Conservation (phyloP, 768 basidiomycete genomes). For the Rhodotorula toruloides region DNA sequence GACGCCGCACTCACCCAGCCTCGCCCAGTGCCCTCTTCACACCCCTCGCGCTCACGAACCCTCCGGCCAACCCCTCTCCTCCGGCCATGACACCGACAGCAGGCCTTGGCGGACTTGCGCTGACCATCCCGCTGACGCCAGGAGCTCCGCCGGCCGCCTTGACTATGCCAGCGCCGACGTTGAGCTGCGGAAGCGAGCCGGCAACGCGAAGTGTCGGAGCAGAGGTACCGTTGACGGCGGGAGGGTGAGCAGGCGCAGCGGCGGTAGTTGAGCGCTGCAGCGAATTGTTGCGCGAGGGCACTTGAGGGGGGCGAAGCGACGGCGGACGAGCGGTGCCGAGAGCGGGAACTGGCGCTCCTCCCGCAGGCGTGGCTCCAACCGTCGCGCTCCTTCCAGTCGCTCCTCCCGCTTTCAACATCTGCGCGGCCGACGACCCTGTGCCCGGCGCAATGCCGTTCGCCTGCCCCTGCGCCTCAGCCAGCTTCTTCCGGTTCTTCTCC, state of each 20-base stretch:
- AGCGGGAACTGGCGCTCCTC: not conserved
- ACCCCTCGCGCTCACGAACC: conserved; percentile 14
- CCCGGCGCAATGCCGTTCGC: not conserved
- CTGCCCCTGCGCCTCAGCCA: not conserved
- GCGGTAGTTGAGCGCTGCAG: not conserved
- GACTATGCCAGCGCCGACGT: not conserved
- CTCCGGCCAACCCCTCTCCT: not conserved
- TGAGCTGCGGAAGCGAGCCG: not conserved
- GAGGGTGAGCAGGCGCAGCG: not conserved
- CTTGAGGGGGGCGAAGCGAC: not conserved
- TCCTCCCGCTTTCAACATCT: not conserved
- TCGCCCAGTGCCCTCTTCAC: conserved; percentile 5
- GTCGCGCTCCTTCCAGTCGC: not conserved
- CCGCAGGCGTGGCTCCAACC: no score
- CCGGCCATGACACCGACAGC: not conserved
- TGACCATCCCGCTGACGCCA: not conserved
- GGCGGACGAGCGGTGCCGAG: conserved; percentile 1
- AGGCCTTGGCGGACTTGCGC: not conserved
- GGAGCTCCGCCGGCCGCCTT: not conserved
- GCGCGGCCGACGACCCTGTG: not conserved
- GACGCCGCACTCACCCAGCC: not conserved
- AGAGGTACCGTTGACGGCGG: not conserved
- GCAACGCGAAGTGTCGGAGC: not conserved
- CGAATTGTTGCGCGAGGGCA: not conserved
- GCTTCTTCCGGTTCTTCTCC: not conserved